Evolutionary conservation across 768 basidiomycete species (phyloP), one percentile per base, ranked within the genome.

Genomic region (Tricholoma furcatifolium): DNA sequence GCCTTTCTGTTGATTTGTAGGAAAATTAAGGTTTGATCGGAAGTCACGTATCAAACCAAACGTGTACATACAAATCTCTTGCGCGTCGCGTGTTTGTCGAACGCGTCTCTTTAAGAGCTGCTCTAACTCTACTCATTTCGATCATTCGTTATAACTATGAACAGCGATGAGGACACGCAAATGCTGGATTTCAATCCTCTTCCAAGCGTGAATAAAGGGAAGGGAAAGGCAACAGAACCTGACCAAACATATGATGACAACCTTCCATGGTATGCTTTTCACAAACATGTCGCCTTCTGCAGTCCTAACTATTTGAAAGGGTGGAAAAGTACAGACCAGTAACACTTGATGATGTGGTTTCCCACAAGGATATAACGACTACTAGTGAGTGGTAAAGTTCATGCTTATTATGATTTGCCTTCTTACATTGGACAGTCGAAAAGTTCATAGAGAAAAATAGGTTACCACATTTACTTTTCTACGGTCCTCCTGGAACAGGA

Each of bases 251-350:
- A 70, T 21, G 78, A 79, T 54, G 90, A 93, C 32, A 87, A 79
- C 56, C 70, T 98, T 32, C 94, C 94, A 38, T 98, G 94, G 94
- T 94, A 9, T 32, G 44, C 38, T 7, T 15, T 41, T 17, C 63
- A 21, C 53, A 3, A 11, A 27, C 34, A 49, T 62, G 46, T 17
- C 21, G 5, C 17, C 34, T 4, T 15, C 17, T 34, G 27, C 8
- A 5, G 5, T 6, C 27, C 24, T 48, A 17, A 62, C 32, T 48
- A 50, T 46, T 40, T 50, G 31, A 41, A 58, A 96, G 96, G 96
- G 97, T 98, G 34, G 96, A 99, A 70, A 98, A 98, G 71, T 98
- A 98, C 72, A 75, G 97, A 49, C 97, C 97, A 11, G 88, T 87
- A 8, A 87, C 88, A 2, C 72, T 99, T 51, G 86, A 88, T 61